Evolutionary conservation across 495 filamentous ascomycete genomes (phyloP).

Genomic region (Trichoderma gamsii): DNA sequence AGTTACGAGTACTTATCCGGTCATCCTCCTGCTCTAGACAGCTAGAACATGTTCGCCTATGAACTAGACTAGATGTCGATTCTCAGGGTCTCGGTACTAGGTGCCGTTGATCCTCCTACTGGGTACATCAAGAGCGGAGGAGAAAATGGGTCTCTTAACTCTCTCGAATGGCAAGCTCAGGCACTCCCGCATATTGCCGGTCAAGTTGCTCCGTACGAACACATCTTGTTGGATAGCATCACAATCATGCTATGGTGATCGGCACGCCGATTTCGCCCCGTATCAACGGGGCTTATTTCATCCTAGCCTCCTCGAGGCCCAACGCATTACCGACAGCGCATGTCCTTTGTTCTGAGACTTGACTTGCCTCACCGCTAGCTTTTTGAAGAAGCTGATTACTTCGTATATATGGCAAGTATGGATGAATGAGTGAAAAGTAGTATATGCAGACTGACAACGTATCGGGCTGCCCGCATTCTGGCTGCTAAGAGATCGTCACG

Average conservation of each 20-base stretch:
- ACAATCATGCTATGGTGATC: background rate
- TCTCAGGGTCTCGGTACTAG: no score
- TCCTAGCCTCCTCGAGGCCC: background rate
- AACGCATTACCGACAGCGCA: background rate
- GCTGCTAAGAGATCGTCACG: no score
- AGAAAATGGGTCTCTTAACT: background rate
- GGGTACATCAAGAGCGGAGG: background rate
- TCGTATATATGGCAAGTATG: no score
- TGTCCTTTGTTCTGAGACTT: background rate
- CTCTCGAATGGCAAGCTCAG: background rate
- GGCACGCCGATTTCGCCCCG: background rate
- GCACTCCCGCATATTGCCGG: constrained; percentile 3
- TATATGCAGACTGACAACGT: no score
- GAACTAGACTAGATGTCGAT: no score
- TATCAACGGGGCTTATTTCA: background rate
- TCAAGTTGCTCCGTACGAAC: background rate
- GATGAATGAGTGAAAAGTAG: no score
- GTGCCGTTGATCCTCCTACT: background rate
- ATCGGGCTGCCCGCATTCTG: no score
- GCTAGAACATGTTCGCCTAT: no score
- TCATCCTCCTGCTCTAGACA: no score
- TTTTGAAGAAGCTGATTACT: no score
- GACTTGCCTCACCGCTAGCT: no score
- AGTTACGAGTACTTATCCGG: no score
- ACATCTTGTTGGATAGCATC: background rate